Evolutionary conservation across 192 early-diverging fungal genomes (phyloP), one percentile per base, ranked within the genome.

Genomic region (Thoreauomyces humboldtii): DNA sequence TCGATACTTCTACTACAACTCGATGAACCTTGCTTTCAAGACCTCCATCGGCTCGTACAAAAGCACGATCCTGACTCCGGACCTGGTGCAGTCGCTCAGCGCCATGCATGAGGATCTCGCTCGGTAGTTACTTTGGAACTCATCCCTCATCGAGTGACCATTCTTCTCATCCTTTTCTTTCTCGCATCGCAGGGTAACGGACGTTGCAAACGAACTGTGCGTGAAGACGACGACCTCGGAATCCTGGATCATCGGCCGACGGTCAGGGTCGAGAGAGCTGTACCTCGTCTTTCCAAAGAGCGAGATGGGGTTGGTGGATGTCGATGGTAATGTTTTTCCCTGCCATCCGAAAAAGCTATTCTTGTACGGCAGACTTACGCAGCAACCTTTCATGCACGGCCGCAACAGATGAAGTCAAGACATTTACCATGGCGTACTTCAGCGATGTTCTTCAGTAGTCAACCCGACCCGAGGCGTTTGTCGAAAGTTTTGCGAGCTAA

Each of bases 241-340:
- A 29, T 19, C 44, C 19, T 72, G 70, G 70, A 35, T 72, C 5
- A 48, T 61, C 6, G 70, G 70, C 7, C 63, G 61, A 34, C 59
- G 59, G 31, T 52, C 44, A 11, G 43, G 35, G 12, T 17, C 24
- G 21, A 12, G 57, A 24, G 56, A 60, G 34, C 25, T 72, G 21
- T 66, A 60, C 38, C 29, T 66, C n/a, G 58, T 72, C 0, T 60
- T 72, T 44, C 63, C 62, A 15, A 72, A 66, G 41, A 47, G 47
- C 32, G 70, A 72, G 15, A 37, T 38, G 7, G 21, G 31, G 2
- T n/a, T 72, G 11, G 58, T 57, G 0, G 70, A 72, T 21, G 46
- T 72, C 53, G 70, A 63, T 48, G 70, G 70, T 72, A 46, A 58
- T n/a, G n/a, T n/a, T n/a, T n/a, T n/a, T n/a, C n/a, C n/a, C n/a